Percentiles rank a stretch among this genome's conserved stretches.
Evolutionary conservation across 2,329 filamentous ascomycete species (phyloP).

Genomic region (Fusarium protoensiforme): DNA sequence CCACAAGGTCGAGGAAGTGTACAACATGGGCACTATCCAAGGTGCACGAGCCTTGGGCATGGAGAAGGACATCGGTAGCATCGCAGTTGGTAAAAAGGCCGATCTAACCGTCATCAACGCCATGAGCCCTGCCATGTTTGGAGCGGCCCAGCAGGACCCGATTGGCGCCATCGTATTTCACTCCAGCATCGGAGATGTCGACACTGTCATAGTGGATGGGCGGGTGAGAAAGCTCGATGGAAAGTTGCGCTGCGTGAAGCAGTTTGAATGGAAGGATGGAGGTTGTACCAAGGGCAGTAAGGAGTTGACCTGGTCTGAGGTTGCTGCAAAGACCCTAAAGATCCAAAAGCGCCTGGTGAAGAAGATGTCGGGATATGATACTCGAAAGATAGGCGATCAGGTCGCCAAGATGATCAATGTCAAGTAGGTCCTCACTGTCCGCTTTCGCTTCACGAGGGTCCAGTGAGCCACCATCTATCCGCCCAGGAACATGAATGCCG

Average conservation of each 20-base stretch:
- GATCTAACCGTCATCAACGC: slow-evolving; percentile 1
- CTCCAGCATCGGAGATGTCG: not conserved
- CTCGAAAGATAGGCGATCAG: not conserved
- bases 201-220: slow-evolving; percentile 4
- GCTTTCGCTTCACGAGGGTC: not conserved
- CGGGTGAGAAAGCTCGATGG: not conserved
- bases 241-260: not conserved
- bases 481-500: not conserved
- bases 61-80: slow-evolving; percentile 4
- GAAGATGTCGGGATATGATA: not conserved
- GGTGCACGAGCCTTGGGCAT: slow-evolving; percentile 2
- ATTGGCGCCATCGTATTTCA: slow-evolving; percentile 1
- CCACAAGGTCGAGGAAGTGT: not conserved
- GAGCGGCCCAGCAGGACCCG: not conserved
- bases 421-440: not conserved
- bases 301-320: not conserved
- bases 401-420: not conserved
- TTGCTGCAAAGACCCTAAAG: not conserved
- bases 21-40: slow-evolving; percentile 10
- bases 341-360: not conserved
- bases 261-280: not conserved
- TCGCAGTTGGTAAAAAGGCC: slow-evolving; percentile 4
- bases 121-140: slow-evolving; percentile 2
- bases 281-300: not conserved
- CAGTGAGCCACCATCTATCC: not conserved